Evolutionary conservation across 2,329 filamentous ascomycete genomes (phyloP).

Genomic region (Colletotrichum musae): DNA sequence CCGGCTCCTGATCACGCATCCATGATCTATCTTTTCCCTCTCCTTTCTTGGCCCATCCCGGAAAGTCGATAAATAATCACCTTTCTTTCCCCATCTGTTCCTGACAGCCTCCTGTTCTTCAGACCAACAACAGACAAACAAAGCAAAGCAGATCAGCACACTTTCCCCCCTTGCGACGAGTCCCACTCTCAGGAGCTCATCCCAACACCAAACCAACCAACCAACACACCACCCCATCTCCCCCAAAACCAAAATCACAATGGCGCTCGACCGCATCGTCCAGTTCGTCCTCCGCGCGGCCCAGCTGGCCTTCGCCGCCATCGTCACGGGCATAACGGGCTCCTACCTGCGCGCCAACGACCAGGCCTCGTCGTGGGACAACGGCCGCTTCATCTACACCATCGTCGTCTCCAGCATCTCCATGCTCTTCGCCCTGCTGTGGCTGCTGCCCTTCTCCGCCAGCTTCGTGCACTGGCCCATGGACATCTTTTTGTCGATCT

Average conservation of each 20-base stretch:
- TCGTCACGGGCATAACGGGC: slow-evolving; percentile 79
- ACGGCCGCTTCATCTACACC: slow-evolving; percentile 81
- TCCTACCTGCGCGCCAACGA: slow-evolving; percentile 71
- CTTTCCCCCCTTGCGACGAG: slow-evolving; percentile 1
- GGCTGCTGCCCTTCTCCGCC: slow-evolving; percentile 79
- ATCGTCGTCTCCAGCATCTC: slow-evolving; percentile 79
- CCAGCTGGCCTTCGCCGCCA: slow-evolving; percentile 78
- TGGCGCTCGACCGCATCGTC: slow-evolving; percentile 58
- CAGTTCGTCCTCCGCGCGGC: slow-evolving; percentile 56
- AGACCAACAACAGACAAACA: background rate
- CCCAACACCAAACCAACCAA: slow-evolving; percentile 3
- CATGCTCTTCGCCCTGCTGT: slow-evolving; percentile 78
- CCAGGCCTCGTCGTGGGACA: slow-evolving; percentile 64
- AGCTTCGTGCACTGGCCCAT: slow-evolving; percentile 80
- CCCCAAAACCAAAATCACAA: slow-evolving; percentile 41
- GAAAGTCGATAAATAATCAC: slow-evolving; percentile 39
- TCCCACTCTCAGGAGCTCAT: slow-evolving; percentile 1
- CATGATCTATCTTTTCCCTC: background rate
- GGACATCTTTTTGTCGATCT: slow-evolving; percentile 77
- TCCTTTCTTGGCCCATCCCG: slow-evolving; percentile 9
- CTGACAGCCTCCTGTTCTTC: background rate
- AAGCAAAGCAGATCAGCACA: slow-evolving; percentile 14
- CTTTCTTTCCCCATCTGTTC: background rate
- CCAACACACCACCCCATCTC: background rate
- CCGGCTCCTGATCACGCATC: background rate